Evolutionary conservation across 345 rosid species (phyloP).

Genomic region (Euphorbia pulcherrima): DNA sequence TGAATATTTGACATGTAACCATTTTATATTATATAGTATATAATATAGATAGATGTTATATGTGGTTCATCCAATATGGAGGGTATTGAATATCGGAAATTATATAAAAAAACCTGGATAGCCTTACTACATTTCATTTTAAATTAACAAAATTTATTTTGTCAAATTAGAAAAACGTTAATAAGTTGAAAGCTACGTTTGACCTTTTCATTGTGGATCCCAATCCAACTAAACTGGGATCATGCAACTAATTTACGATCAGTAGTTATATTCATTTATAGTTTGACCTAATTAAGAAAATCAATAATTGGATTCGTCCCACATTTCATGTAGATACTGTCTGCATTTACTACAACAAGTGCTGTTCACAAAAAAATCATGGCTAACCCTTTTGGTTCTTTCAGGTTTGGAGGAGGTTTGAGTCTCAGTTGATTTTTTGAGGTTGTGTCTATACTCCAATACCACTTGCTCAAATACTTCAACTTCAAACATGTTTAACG

Average conservation of each 20-base stretch:
- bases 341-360: conserved; percentile 49
- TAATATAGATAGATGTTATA: no score
- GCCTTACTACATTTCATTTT: no score
- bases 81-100: no score
- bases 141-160: no score
- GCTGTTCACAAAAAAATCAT: conserved; percentile 28
- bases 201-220: not conserved
- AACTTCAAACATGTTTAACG: conserved; percentile 70
- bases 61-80: no score
- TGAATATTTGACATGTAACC: no score
- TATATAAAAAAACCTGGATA: no score
- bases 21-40: no score
- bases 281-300: not conserved
- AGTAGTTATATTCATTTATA: no score
- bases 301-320: conserved; percentile 50
- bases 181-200: no score
- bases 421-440: conserved; percentile 24
- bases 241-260: not conserved
- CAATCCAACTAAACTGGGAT: not conserved
- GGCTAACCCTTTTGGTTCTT: conserved; percentile 23
- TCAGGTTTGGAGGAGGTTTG: not conserved
- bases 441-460: conserved; percentile 64
- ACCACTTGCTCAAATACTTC: conserved; percentile 73
- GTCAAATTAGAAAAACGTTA: no score
- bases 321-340: conserved; percentile 51